Base-by-base conservation (phyloP, 148 eudicot genomes). In the Amaranthus cruentus region DNA sequence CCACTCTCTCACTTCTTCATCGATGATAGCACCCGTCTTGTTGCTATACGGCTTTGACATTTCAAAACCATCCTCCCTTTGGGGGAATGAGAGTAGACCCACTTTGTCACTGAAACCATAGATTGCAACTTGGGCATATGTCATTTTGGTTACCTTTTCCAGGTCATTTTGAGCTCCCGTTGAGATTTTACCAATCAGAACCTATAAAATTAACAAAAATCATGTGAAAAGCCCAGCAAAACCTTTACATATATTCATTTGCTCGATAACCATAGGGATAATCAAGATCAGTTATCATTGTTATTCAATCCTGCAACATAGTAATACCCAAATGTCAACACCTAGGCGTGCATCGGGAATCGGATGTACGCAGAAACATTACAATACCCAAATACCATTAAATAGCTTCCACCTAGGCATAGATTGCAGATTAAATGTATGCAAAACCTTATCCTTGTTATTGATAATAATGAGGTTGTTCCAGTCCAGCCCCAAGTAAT, bases 121-220 rank as follows among this genome's bases (percentile, higher is more conserved):
- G 11, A 92, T 79, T 46, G 97, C 96, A 4, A 92, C 97, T 81
- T 90, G 97, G 18, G 93, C 97, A 58, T 92, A 92, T 6, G 97
- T 90, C 91, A 92, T 88, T 76, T 88, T 90, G 12, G 97, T 92
- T 70, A 92, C 97, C 73, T 90, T 92, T 83, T 90, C 96, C 71
- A 92, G 82, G 77, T 92, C 97, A 61, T 92, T 86, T 76, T 92
- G 97, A 18, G 97, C 96, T 69, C 97, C 97, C 0, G 97, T 92
- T 6, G 97, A 92, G 62, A 92, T 92, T 76, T 78, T 92, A 12
- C 97, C 97, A 57, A 92, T 11, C 73, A 92, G 53, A 67, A 92
- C 97, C 97, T 92, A 80, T 53, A 1, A 18, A 14, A 68, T 57
- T 55, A 64, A 51, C 66, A 66, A 47, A 62, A 54, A 58, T 69